Evolutionary conservation across 805 yeast species (phyloP).

Genomic region (Metschnikowia borealis): DNA sequence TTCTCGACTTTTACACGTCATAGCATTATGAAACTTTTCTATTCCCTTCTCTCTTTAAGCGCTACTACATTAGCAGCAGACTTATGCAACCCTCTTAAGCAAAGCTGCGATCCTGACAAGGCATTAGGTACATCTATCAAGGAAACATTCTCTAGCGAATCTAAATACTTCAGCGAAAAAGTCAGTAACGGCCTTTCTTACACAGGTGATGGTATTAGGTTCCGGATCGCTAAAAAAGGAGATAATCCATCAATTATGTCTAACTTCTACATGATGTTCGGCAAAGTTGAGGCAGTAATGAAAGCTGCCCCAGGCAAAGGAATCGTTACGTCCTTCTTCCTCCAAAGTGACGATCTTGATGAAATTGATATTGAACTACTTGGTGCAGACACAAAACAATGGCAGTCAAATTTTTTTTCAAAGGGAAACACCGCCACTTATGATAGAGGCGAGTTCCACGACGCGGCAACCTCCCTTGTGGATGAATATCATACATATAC

Average conservation of each 20-base stretch:
- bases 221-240: slow-evolving; percentile 57
- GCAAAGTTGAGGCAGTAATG: slow-evolving; percentile 68
- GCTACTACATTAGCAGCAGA: neutral
- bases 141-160: slow-evolving; percentile 6
- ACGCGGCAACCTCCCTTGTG: slow-evolving; percentile 51
- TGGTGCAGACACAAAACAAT: slow-evolving; percentile 72
- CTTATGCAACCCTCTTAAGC: slow-evolving; percentile 10
- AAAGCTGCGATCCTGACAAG: slow-evolving; percentile 6
- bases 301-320: slow-evolving; percentile 78
- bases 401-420: slow-evolving; percentile 76
- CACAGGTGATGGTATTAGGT: slow-evolving; percentile 53
- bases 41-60: neutral
- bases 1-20: neutral
- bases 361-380: slow-evolving; percentile 88
- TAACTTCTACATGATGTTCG: slow-evolving; percentile 83
- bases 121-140: slow-evolving; percentile 11
- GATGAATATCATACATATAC: slow-evolving; percentile 69
- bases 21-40: neutral
- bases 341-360: slow-evolving; percentile 81
- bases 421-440: slow-evolving; percentile 76
- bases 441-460: slow-evolving; percentile 74
- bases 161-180: slow-evolving; percentile 23
- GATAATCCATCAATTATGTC: slow-evolving; percentile 80
- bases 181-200: slow-evolving; percentile 38
- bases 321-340: slow-evolving; percentile 72